Conservation (phyloP, 139 green algal genomes). For the Coelastrella sp. region DNA sequence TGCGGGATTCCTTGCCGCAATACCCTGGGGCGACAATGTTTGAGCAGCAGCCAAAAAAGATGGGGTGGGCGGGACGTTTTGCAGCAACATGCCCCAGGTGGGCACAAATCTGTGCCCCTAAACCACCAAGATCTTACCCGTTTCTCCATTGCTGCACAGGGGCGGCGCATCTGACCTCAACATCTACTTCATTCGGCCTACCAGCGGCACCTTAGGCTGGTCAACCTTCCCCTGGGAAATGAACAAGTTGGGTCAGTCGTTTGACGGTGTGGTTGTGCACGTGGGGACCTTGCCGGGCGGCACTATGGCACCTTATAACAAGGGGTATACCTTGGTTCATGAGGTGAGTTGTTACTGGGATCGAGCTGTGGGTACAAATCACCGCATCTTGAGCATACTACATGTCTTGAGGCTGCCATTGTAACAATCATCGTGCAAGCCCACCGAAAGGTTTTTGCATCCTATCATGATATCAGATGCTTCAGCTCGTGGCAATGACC, state of each 20-base stretch:
- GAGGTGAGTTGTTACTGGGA: constrained; percentile 5
- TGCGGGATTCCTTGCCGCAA: too few relatives aligned
- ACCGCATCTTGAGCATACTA: background rate
- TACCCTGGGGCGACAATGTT: too few relatives aligned
- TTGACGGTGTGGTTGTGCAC: constrained; percentile 44
- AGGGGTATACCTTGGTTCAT: constrained; percentile 44
- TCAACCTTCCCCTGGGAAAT: constrained; percentile 40
- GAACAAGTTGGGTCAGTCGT: background rate
- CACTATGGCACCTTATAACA: constrained; percentile 44
- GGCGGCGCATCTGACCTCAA: constrained; percentile 13
- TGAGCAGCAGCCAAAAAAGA: too few relatives aligned
- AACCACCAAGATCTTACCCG: background rate
- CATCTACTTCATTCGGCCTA: constrained; percentile 41
- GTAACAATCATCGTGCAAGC: too few relatives aligned
- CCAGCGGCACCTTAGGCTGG: constrained; percentile 38
- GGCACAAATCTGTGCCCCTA: too few relatives aligned
- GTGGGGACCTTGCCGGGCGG: constrained; percentile 35
- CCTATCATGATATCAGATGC: too few relatives aligned
- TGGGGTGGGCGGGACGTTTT: too few relatives aligned
- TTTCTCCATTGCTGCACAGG: background rate
- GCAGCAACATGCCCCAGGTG: too few relatives aligned
- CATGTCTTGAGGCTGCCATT: background rate
- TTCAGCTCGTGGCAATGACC: too few relatives aligned
- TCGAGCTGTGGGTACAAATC: too few relatives aligned
- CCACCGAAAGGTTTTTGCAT: too few relatives aligned